Percentiles rank a stretch among this genome's conserved stretches.
Conservation (phyloP, 1,139 yeast genomes). For the Magnusiomyces suaveolens region DNA sequence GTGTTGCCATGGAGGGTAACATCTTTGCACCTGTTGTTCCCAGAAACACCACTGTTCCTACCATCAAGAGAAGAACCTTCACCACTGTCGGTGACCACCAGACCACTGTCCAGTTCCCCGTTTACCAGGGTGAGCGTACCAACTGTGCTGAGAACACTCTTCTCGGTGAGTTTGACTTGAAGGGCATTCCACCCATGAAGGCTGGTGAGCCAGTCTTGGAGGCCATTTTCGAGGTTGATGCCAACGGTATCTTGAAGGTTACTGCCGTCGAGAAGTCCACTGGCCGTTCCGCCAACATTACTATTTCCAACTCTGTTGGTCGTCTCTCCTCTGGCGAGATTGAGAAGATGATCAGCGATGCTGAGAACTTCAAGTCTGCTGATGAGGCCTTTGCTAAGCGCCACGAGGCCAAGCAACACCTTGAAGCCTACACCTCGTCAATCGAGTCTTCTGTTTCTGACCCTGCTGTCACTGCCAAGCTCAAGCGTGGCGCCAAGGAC, state of each 20-base stretch:
- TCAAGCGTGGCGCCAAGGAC: slow-evolving; percentile 96
- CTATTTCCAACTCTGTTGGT: slow-evolving; percentile 92
- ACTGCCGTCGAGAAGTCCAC: slow-evolving; percentile 90
- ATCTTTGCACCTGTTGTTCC: slow-evolving; percentile 86
- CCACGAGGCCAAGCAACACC: slow-evolving; percentile 73
- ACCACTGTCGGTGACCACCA: slow-evolving; percentile 89
- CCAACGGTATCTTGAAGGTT: no score
- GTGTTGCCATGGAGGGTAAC: slow-evolving; percentile 93
- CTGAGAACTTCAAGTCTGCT: slow-evolving; percentile 75
- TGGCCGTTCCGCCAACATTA: slow-evolving; percentile 69
- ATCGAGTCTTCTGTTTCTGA: slow-evolving; percentile 76
- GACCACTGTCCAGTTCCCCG: slow-evolving; percentile 89
- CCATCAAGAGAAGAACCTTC: no score
- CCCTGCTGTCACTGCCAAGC: slow-evolving; percentile 83
- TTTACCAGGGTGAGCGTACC: slow-evolving; percentile 90
- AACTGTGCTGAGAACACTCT: slow-evolving; percentile 87
- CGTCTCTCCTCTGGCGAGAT: no score
- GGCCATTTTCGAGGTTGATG: no score
- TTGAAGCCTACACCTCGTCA: slow-evolving; percentile 86
- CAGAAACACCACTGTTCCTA: slow-evolving; percentile 87
- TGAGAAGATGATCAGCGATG: no score
- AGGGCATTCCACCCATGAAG: slow-evolving; percentile 93
- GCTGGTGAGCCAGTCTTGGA: slow-evolving; percentile 94
- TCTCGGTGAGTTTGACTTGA: slow-evolving; percentile 84
- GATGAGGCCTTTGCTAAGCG: slow-evolving; percentile 76